Base-by-base conservation (phyloP, 768 basidiomycete genomes). In the Lactifluus hygrophoroides region DNA sequence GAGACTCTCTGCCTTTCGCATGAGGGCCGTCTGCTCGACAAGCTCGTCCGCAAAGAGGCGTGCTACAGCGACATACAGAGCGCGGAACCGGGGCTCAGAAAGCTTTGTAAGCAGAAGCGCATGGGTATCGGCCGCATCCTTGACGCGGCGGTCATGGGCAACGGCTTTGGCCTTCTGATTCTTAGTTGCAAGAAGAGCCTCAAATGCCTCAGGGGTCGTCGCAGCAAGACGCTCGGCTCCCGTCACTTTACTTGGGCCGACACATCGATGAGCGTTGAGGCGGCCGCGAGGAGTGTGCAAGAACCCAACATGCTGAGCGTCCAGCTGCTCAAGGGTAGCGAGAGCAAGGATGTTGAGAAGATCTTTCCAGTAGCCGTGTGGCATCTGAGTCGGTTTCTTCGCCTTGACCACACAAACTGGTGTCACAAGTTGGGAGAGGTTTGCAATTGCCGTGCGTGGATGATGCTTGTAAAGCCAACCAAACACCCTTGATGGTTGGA, bases 321-420 rank as follows among this genome's bases (percentile, higher is more conserved):
- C 38, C 35, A 88, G 75, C 58, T 86, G 73, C 57, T 76, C 79
- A 16, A 76, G 68, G 1, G 81, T 74, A 11, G 81, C 82, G 28
- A 89, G 75, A 4, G 80, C 76, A 5, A 88, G 73, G 49, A 89
- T 81, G 51, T 86, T 84, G 52, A 86, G 76, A 21, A 88, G 74
- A 63, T 88, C 87, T 66, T 90, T 88, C 83, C 84, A 88, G 65
- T 83, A 86, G 0, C 86, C 86, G 49, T 88, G 86, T 4, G 75
- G 63, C 53, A 32, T 66, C 62, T 60, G 46, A 35, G 62, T 50
- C 28, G 57, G 68, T 61, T 57, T 69, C 64, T 57, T 69, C 64
- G 65, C 68, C 30, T 68, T 70, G 38, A 53, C 32, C 21, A 16
- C n/a, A 66, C 82, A 61, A n/a, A 61, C 51, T 4, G 60, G 60